Base-by-base conservation (phyloP, 176 grass and related monocot genomes). In the Puccinellia tenuiflora region DNA sequence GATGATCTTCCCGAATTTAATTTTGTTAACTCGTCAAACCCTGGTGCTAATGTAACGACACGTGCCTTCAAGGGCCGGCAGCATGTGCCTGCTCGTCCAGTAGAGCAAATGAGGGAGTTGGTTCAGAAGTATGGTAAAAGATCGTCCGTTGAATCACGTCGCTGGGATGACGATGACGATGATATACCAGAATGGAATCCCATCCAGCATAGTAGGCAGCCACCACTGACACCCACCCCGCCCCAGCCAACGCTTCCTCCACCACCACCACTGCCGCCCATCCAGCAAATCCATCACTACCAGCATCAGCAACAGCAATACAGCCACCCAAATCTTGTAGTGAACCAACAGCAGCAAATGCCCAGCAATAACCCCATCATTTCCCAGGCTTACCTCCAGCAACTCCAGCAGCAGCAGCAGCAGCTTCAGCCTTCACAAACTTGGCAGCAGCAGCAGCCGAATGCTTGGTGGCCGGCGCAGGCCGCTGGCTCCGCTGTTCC, bases 111-210 rank as follows among this genome's bases (percentile, higher is more conserved):
- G 82, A 86, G 90, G 83, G 79, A 92, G 79, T 24, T 90, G 39
- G 84, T 90, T 80, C 84, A 90, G 66, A 90, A 87, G 84, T 90
- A 90, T 83, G 88, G 88, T 79, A 90, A 90, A 90, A 83, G 88
- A 90, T 75, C 88, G 47, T 87, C 84, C 61, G 59, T 80, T 84
- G 67, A 80, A 39, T 51, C 75, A 30, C 68, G 9, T 13, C 33
- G 39, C 40, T 68, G 80, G 80, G 80, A 79, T 42, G 80, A 87
- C 9, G 84, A 90, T 5, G 95, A 98, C 1, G 96, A 95, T 29
- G 96, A 96, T 71, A 96, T 99, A 60, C 96, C 96, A 25, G 96
- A 96, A 69, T 99, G 96, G 96, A 85, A 83, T 24, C 96, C 96
- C 5, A 86, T 73, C 75, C 84, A 92, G 73, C 42, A 73, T 9